Conservation (phyloP, 2,329 filamentous ascomycete genomes). For the Fusarium coicis region DNA sequence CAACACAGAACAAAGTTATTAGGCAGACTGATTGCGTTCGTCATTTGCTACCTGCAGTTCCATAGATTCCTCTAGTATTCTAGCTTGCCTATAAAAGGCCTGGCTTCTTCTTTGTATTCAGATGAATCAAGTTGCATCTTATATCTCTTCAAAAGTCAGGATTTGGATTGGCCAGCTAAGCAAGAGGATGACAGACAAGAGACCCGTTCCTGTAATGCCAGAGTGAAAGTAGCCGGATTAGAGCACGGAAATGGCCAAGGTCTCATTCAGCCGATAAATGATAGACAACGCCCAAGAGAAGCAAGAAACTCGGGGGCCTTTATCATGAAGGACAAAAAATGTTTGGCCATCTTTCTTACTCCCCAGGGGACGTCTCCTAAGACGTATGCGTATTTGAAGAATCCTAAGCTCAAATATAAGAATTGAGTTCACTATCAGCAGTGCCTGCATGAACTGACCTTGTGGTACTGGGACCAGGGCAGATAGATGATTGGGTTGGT, state of each 20-base stretch:
- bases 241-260: background rate
- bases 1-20: background rate
- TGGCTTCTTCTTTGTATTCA: background rate
- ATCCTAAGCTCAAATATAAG: background rate
- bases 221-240: background rate
- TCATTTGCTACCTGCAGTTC: background rate
- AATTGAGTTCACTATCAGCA: background rate
- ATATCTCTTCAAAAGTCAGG: background rate
- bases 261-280: background rate
- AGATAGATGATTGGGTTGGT: conserved; percentile 25
- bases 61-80: background rate
- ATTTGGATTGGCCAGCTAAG: background rate
- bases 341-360: background rate
- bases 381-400: background rate
- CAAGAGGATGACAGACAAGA: background rate
- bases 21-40: background rate
- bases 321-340: background rate
- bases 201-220: background rate
- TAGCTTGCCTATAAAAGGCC: background rate
- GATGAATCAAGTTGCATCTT: background rate
- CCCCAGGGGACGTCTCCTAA: background rate
- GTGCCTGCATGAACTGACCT: conserved; percentile 41
- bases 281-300: background rate
- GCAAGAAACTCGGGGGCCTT: background rate
- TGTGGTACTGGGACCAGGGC: conserved; percentile 35